These are phyloP conservation scores for Tolypocladium inflatum DNA, from an alignment of 2,329 filamentous ascomycete genomes.

Conservation along the genomic window DNA sequence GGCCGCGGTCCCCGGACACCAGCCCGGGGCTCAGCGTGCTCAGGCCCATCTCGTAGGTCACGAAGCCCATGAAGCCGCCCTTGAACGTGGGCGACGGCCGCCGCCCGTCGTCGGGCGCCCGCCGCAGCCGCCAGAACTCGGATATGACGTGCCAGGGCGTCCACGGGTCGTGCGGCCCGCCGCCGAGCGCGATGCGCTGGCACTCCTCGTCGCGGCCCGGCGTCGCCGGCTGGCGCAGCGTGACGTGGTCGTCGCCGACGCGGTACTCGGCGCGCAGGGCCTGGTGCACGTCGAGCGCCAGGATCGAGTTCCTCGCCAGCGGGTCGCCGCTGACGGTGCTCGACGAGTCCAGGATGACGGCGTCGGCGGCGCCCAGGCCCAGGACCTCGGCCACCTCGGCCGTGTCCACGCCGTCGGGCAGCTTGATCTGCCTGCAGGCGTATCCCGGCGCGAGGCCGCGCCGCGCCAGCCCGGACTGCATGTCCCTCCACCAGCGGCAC, in stretches of 20 bases:
- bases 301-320: slow-evolving; percentile 56
- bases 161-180: slow-evolving; percentile 16
- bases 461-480: slow-evolving; percentile 17
- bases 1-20: slow-evolving; percentile 16
- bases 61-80: slow-evolving; percentile 76
- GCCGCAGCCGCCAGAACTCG: slow-evolving; percentile 28
- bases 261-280: slow-evolving; percentile 50
- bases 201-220: slow-evolving; percentile 11
- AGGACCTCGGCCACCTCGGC: slow-evolving; percentile 46
- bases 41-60: slow-evolving; percentile 77
- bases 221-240: slow-evolving; percentile 14
- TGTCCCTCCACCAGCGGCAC: slow-evolving; percentile 13
- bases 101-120: slow-evolving; percentile 5
- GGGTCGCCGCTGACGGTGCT: slow-evolving; percentile 37
- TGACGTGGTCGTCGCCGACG: slow-evolving; percentile 32
- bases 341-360: slow-evolving; percentile 51
- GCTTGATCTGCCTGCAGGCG: slow-evolving; percentile 28
- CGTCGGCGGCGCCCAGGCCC: slow-evolving; percentile 28
- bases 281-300: slow-evolving; percentile 54
- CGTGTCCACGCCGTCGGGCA: slow-evolving; percentile 37
- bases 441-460: slow-evolving; percentile 23
- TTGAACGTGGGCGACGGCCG: slow-evolving; percentile 48
- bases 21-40: slow-evolving; percentile 20
- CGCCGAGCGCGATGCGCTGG: slow-evolving; percentile 14
- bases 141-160: slow-evolving; percentile 43